phyloP scores from a whole-genome alignment of 257 asterid species.

The Forsythia suspensa region DNA sequence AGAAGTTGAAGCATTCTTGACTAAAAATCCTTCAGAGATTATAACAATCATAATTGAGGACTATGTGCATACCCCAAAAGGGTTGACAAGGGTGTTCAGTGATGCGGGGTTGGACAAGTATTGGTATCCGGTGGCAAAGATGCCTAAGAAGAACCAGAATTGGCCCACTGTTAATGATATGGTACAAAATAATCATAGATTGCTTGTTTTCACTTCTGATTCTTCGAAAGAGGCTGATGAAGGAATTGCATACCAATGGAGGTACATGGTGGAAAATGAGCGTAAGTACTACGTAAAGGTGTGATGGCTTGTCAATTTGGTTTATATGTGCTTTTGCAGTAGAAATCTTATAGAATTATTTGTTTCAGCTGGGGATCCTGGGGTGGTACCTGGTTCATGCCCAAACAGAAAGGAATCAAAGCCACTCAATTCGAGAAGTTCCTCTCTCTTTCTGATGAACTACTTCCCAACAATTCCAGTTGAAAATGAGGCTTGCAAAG shows the following conservation, averaged over 20 bases:
- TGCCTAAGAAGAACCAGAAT: constrained; percentile 90
- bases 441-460: constrained; percentile 79
- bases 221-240: constrained; percentile 82
- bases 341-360: constrained; percentile 23
- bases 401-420: constrained; percentile 88
- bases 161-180: constrained; percentile 81
- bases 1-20: constrained; percentile 95
- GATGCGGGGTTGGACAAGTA: constrained; percentile 90
- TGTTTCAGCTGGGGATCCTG: constrained; percentile 94
- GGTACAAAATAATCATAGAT: constrained; percentile 68
- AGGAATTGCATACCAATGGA: constrained; percentile 97
- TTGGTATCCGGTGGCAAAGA: constrained; percentile 82
- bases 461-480: constrained; percentile 91
- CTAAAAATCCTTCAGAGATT: constrained; percentile 72
- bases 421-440: constrained; percentile 70
- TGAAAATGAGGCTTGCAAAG: constrained; percentile 88
- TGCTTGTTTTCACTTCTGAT: constrained; percentile 94
- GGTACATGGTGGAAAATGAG: constrained; percentile 91
- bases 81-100: constrained; percentile 68
- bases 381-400: constrained; percentile 76
- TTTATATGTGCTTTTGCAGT: constrained; percentile 20
- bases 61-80: constrained; percentile 85
- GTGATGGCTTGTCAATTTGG: constrained; percentile 21
- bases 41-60: constrained; percentile 94
- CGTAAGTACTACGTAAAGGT: constrained; percentile 42